A percentile compares a stretch with the other conserved stretches of the same genome.
phyloP scores from a whole-genome alignment of 1,284 basidiomycete genomes.

The Naganishia liquefaciens region DNA sequence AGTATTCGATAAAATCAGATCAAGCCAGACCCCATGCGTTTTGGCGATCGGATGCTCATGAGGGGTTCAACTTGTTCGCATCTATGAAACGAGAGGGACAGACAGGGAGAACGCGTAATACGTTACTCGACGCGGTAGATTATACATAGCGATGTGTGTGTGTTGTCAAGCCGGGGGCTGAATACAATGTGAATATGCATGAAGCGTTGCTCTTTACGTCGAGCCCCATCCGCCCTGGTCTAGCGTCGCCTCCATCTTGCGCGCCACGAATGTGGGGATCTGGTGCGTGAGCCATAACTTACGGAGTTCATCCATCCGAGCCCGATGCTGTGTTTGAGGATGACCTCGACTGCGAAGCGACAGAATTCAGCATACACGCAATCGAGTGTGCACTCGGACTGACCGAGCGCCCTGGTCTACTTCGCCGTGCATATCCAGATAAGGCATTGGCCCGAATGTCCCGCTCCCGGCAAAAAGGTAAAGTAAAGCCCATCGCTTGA shows the following conservation, averaged over 20 bases:
- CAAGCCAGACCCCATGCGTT: no score
- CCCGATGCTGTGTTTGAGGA: conserved; percentile 80
- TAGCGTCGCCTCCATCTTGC: conserved; percentile 83
- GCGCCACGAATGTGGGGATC: conserved; percentile 84
- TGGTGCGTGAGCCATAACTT: conserved; percentile 83
- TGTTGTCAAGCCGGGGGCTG: no score
- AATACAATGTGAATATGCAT: no score
- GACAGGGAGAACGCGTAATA: no score
- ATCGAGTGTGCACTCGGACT: conserved; percentile 39
- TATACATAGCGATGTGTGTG: no score
- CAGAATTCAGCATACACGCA: conserved; percentile 20
- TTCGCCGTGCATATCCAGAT: conserved; percentile 93
- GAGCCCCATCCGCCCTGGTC: conserved; percentile 93
- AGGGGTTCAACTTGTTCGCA: no score
- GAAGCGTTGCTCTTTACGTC: not conserved
- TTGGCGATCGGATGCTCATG: no score
- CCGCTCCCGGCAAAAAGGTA: conserved; percentile 88
- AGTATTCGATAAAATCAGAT: no score
- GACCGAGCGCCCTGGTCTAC: conserved; percentile 89
- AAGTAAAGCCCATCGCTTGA: conserved; percentile 89
- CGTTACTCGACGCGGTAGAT: no score
- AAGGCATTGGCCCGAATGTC: conserved; percentile 83
- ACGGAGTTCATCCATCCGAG: conserved; percentile 88
- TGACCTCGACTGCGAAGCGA: conserved; percentile 67
- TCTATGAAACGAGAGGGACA: no score